Evolutionary conservation across 257 asterid genomes (phyloP).

Genomic region (Solanum lignicaule): DNA sequence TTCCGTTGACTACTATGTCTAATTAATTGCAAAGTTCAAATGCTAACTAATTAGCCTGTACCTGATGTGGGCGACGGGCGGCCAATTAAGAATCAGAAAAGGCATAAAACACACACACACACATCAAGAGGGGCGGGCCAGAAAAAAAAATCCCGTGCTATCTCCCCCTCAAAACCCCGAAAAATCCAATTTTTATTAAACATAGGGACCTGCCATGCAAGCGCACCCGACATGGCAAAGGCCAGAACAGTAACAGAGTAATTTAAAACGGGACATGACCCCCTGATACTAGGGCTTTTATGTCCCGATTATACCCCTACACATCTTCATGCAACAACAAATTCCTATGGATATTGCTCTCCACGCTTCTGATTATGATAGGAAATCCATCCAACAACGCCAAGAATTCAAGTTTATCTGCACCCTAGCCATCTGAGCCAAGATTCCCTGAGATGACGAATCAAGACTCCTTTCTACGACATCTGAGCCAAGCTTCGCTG

Average conservation of each 20-base stretch:
- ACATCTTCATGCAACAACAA: background rate
- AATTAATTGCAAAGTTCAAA: no score
- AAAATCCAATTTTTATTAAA: background rate
- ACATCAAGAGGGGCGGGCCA: background rate
- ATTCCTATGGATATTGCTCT: background rate
- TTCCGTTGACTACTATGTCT: no score
- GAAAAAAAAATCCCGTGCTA: slow-evolving; percentile 6
- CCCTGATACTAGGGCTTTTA: background rate
- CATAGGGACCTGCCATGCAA: slow-evolving; percentile 29
- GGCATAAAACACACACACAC: background rate
- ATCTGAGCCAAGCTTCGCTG: no score
- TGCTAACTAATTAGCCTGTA: background rate
- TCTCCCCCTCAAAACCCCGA: slow-evolving; percentile 8
- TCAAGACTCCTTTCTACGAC: no score
- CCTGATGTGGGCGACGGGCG: no score
- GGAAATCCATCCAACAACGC: background rate
- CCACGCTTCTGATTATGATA: background rate
- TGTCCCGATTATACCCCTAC: background rate
- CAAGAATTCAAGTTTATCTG: background rate
- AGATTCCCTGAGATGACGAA: background rate
- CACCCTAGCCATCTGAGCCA: background rate
- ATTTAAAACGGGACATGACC: background rate
- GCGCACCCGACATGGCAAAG: slow-evolving; percentile 38
- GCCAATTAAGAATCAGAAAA: background rate
- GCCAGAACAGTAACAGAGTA: background rate